Percentiles rank a stretch among this genome's conserved stretches.
Evolutionary conservation across 2,329 filamentous ascomycete genomes (phyloP).

Genomic region (Claviceps arundinis): DNA sequence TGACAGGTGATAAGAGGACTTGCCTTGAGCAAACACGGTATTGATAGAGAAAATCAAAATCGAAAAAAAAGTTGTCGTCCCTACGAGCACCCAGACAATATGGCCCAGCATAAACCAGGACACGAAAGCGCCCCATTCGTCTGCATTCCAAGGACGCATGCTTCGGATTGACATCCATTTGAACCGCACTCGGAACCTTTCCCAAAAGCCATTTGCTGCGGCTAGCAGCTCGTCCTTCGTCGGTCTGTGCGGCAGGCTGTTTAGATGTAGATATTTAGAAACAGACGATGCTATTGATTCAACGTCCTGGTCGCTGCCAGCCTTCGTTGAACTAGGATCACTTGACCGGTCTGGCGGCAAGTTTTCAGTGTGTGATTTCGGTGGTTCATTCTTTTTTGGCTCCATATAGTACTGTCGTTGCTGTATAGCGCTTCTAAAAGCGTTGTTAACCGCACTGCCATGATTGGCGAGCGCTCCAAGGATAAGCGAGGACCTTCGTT

Average conservation of each 20-base stretch:
- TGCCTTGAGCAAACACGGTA: slow-evolving; percentile 88
- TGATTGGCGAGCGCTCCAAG: background rate
- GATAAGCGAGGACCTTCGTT: background rate
- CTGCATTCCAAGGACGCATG: slow-evolving; percentile 83
- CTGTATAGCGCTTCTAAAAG: background rate
- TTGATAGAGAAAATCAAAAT: slow-evolving; percentile 84
- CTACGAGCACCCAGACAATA: slow-evolving; percentile 87
- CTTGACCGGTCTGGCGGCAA: background rate
- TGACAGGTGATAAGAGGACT: slow-evolving; percentile 11
- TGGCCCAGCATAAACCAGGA: slow-evolving; percentile 94
- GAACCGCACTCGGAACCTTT: slow-evolving; percentile 77
- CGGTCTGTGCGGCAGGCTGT: slow-evolving; percentile 71
- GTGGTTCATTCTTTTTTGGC: background rate
- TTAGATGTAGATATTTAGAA: slow-evolving; percentile 46
- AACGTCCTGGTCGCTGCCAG: slow-evolving; percentile 9
- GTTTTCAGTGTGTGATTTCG: background rate
- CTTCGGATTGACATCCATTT: slow-evolving; percentile 97
- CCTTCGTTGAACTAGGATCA: slow-evolving; percentile 3
- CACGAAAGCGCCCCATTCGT: slow-evolving; percentile 87
- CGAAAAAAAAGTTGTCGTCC: slow-evolving; percentile 95
- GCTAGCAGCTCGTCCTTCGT: slow-evolving; percentile 87
- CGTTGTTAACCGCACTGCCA: background rate
- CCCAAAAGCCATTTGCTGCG: slow-evolving; percentile 86
- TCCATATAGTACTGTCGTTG: background rate
- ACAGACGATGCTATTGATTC: slow-evolving; percentile 37